These are phyloP conservation scores for Codiaeum variegatum DNA, from an alignment of 441 rosid genomes.

Conservation along the genomic window DNA sequence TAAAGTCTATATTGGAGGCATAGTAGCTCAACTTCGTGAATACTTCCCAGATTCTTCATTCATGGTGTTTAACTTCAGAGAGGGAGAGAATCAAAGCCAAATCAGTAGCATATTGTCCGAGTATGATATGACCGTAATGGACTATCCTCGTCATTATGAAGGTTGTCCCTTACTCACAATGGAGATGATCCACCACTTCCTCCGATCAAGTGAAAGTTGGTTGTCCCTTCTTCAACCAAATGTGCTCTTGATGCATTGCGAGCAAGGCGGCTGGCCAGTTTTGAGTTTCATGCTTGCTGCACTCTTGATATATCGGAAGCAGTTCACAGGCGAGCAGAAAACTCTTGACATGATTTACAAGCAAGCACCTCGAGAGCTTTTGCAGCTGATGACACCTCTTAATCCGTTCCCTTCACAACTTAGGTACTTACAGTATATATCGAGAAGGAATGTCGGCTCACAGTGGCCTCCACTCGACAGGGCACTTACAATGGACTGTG, in stretches of 20 bases:
- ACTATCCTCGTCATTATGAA: conserved; percentile 90
- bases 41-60: conserved; percentile 78
- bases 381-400: conserved; percentile 69
- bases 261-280: conserved; percentile 81
- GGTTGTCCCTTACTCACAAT: conserved; percentile 79
- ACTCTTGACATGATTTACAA: conserved; percentile 90
- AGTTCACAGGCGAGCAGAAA: conserved; percentile 77
- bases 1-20: conserved; percentile 53
- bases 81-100: conserved; percentile 54
- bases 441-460: conserved; percentile 71
- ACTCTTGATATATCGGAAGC: conserved; percentile 78
- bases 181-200: conserved; percentile 86
- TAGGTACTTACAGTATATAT: conserved; percentile 82
- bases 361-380: conserved; percentile 88
- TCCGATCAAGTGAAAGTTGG: conserved; percentile 94
- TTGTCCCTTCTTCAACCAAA: conserved; percentile 74
- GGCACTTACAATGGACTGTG: conserved; percentile 69
- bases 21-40: conserved; percentile 60
- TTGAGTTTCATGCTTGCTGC: conserved; percentile 83
- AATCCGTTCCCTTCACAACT: conserved; percentile 87
- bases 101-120: conserved; percentile 59
- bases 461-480: conserved; percentile 85
- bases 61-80: conserved; percentile 83
- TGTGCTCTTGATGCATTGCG: conserved; percentile 87
- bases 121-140: conserved; percentile 86